A percentile compares a stretch with the other conserved stretches of the same genome.
Conservation (phyloP, 2,329 filamentous ascomycete species). For the Anthostomella pinea region DNA sequence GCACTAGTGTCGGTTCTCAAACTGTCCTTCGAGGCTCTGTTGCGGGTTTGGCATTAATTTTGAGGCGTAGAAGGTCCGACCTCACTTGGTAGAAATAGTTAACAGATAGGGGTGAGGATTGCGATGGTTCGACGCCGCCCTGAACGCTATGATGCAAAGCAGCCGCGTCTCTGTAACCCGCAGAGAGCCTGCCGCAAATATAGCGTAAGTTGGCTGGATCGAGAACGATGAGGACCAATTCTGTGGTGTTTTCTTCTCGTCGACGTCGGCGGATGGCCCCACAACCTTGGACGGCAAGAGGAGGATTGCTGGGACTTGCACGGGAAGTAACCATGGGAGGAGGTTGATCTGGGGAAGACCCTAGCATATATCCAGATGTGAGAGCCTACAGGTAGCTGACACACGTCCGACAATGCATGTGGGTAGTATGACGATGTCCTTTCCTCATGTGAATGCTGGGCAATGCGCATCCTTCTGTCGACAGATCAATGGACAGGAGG, state of each 20-base stretch:
- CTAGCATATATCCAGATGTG: constrained; percentile 20
- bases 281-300: constrained; percentile 9
- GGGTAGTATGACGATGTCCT: background rate
- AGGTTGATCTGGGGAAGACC: constrained; percentile 14
- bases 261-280: constrained; percentile 12
- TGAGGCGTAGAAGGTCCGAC: constrained; percentile 9
- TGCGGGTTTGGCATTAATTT: constrained; percentile 6
- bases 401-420: background rate
- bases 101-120: constrained; percentile 9
- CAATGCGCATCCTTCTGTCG: too few relatives aligned
- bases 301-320: constrained; percentile 5
- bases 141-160: constrained; percentile 1
- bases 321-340: constrained; percentile 12
- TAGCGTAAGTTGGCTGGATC: constrained; percentile 7
- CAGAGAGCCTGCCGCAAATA: constrained; percentile 1
- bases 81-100: constrained; percentile 4
- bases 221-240: constrained; percentile 8
- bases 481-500: too few relatives aligned
- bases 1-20: constrained; percentile 5
- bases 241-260: constrained; percentile 13
- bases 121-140: constrained; percentile 20
- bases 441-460: too few relatives aligned
- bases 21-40: constrained; percentile 8
- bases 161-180: constrained; percentile 5
- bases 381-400: constrained; percentile 10